Evolutionary conservation across 768 basidiomycete genomes (phyloP).

Genomic region (Xerocomus potaroensis): DNA sequence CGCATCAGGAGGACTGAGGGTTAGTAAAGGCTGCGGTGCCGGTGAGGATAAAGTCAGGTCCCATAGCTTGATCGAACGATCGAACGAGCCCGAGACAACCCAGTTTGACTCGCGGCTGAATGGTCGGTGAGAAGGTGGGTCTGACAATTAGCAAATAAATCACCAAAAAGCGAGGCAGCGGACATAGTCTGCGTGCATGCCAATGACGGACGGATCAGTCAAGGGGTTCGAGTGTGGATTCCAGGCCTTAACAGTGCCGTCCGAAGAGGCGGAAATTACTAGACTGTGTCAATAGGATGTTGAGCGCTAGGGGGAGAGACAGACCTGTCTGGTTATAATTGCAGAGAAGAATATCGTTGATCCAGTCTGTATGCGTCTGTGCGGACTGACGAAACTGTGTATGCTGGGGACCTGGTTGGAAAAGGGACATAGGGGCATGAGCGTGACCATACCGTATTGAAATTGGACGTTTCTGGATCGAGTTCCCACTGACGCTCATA

Average conservation of each 20-base stretch:
- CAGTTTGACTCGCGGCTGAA: constrained; percentile 73
- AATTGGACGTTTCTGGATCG: constrained; percentile 50
- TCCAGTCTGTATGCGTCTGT: constrained; percentile 92
- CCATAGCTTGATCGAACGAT: constrained; percentile 93
- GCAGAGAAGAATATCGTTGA: constrained; percentile 90
- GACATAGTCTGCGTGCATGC: constrained; percentile 82
- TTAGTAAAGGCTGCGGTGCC: constrained; percentile 51
- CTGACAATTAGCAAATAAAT: constrained; percentile 4
- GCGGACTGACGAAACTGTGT: constrained; percentile 81
- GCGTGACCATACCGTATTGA: constrained; percentile 42
- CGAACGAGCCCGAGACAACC: constrained; percentile 93
- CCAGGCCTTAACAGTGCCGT: constrained; percentile 94
- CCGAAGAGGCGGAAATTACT: constrained; percentile 94
- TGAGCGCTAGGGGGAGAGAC: constrained; percentile 19
- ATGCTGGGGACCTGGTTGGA: constrained; percentile 32
- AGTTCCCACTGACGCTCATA: constrained; percentile 80
- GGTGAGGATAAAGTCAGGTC: constrained; percentile 55
- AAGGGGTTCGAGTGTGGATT: constrained; percentile 65
- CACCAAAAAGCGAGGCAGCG: constrained; percentile 75
- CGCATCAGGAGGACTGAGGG: constrained; percentile 64
- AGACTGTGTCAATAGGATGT: constrained; percentile 6
- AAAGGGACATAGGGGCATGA: constrained; percentile 1
- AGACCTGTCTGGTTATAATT: constrained; percentile 85
- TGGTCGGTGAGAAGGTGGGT: constrained; percentile 10
- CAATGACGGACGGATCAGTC: constrained; percentile 62